Conservation (phyloP, 1,284 basidiomycete species). For the Cryptococcus maquisensis region DNA sequence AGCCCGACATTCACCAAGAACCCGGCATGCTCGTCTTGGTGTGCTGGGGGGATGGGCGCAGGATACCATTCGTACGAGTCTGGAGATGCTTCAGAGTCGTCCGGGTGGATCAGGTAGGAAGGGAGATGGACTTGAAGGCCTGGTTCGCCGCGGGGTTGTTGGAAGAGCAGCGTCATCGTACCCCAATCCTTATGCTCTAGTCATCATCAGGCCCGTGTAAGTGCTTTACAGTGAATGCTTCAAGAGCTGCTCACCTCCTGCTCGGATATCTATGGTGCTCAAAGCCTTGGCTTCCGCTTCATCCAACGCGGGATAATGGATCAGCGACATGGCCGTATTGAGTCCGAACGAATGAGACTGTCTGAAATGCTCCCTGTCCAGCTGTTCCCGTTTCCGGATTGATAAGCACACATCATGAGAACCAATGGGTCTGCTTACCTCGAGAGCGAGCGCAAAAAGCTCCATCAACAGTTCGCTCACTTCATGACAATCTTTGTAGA, state of each 20-base stretch:
- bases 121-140: slow-evolving; percentile 24
- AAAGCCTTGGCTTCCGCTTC: slow-evolving; percentile 3
- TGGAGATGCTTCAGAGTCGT: not conserved
- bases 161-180: slow-evolving; percentile 23
- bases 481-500: slow-evolving; percentile 20
- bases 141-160: slow-evolving; percentile 18
- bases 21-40: slow-evolving; percentile 2
- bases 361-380: slow-evolving; percentile 18
- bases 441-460: slow-evolving; percentile 22
- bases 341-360: slow-evolving; percentile 20
- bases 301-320: slow-evolving; percentile 18
- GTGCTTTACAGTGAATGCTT: too few species aligned
- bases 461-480: slow-evolving; percentile 17
- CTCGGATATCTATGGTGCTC: slow-evolving; percentile 18
- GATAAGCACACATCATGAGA: not conserved
- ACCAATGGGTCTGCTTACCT: slow-evolving; percentile 10
- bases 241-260: slow-evolving; percentile 14
- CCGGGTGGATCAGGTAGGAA: slow-evolving; percentile 1
- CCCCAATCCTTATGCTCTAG: slow-evolving; percentile 29
- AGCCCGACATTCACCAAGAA: slow-evolving; percentile 27
- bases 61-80: slow-evolving; percentile 15
- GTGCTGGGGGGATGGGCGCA: slow-evolving; percentile 18
- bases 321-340: slow-evolving; percentile 21
- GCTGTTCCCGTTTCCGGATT: not conserved
- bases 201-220: not conserved